phyloP scores from a whole-genome alignment of 352 stramenopile species.

The Globisporangium solare region DNA sequence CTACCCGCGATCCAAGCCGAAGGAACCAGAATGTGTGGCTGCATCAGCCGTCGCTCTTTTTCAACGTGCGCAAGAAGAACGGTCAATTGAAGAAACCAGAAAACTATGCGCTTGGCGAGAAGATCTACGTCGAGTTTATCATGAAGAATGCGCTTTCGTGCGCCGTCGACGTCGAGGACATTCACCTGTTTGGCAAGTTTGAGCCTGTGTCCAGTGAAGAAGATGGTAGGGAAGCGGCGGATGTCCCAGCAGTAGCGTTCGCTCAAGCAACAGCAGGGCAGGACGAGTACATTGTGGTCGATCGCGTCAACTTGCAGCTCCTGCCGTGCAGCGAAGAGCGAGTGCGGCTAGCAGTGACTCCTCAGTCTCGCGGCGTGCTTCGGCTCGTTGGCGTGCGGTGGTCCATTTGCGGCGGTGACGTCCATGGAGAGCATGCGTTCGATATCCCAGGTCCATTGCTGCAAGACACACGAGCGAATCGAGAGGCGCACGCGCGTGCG shows the following conservation, averaged over 20 bases:
- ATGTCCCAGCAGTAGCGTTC: slow-evolving; percentile 26
- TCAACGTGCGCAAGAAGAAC: slow-evolving; percentile 56
- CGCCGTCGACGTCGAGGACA: slow-evolving; percentile 73
- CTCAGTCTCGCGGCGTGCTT: slow-evolving; percentile 50
- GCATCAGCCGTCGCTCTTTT: slow-evolving; percentile 31
- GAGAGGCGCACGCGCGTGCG: slow-evolving; percentile 64
- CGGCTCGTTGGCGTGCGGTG: slow-evolving; percentile 69
- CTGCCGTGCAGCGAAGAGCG: slow-evolving; percentile 72
- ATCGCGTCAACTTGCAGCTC: slow-evolving; percentile 71
- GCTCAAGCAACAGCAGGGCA: neutral
- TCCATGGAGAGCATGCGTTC: slow-evolving; percentile 79
- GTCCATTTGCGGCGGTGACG: slow-evolving; percentile 79
- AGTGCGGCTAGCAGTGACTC: slow-evolving; percentile 62
- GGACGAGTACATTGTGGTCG: slow-evolving; percentile 43
- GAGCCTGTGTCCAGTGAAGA: slow-evolving; percentile 20
- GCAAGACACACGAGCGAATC: slow-evolving; percentile 73
- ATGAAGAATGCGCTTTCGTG: slow-evolving; percentile 86
- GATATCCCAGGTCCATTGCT: slow-evolving; percentile 74
- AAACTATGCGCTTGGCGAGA: slow-evolving; percentile 67
- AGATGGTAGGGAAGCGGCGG: slow-evolving; percentile 21
- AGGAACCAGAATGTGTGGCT: slow-evolving; percentile 38
- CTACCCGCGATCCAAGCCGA: slow-evolving; percentile 5
- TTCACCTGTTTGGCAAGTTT: slow-evolving; percentile 80
- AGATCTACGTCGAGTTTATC: slow-evolving; percentile 85
- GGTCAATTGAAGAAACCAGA: slow-evolving; percentile 30